Conservation (phyloP, 202 grass and related monocot species). For the Musa balbisiana region DNA sequence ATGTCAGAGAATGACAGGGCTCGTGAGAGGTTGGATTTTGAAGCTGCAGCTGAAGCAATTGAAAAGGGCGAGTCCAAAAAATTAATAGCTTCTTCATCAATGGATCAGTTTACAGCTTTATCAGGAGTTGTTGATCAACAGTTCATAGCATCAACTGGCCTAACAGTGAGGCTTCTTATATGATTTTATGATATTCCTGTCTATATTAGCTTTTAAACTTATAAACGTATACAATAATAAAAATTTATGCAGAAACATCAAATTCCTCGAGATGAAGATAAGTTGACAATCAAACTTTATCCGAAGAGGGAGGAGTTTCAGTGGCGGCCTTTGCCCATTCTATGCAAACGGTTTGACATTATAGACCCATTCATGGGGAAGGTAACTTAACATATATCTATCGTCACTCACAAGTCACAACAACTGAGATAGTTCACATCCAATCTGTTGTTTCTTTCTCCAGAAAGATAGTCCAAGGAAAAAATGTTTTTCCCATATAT, state of each 20-base stretch:
- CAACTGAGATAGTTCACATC: neutral
- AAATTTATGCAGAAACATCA: constrained; percentile 33
- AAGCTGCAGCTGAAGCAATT: constrained; percentile 79
- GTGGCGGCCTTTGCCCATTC: constrained; percentile 73
- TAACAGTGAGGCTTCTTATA: constrained; percentile 42
- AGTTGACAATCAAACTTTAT: constrained; percentile 25
- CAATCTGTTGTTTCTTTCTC: neutral
- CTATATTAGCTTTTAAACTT: neutral
- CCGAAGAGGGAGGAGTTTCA: constrained; percentile 67
- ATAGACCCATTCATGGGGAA: constrained; percentile 95
- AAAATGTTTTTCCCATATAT: neutral
- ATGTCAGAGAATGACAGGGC: constrained; percentile 81
- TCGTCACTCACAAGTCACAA: neutral
- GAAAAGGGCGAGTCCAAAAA: constrained; percentile 54
- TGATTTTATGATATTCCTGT: neutral
- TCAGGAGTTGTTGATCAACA: constrained; percentile 43
- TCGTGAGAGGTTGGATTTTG: constrained; percentile 84
- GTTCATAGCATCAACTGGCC: constrained; percentile 56
- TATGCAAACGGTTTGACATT: constrained; percentile 96
- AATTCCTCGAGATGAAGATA: constrained; percentile 37
- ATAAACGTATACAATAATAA: neutral
- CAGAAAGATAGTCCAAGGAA: neutral
- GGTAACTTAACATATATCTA: constrained; percentile 34
- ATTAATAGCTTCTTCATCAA: constrained; percentile 33
- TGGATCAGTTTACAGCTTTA: constrained; percentile 27